These are phyloP conservation scores for Zygosaccharomyces kombuchaensis DNA, from an alignment of 805 yeast species.

Conservation along the genomic window DNA sequence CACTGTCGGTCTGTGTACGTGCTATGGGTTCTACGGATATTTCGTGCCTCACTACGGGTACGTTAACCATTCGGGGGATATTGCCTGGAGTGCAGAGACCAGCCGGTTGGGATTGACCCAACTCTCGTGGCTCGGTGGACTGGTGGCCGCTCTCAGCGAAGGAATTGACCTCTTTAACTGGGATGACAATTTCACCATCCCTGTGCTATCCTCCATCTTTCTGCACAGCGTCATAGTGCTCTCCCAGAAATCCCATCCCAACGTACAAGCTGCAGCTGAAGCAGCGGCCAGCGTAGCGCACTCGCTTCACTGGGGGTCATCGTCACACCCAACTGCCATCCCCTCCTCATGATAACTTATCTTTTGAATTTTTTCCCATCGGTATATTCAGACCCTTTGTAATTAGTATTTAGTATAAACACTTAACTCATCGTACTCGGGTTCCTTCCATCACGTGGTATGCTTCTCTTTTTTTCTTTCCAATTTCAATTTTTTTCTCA, in stretches of 20 bases:
- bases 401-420: neutral
- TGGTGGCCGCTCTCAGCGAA: slow-evolving; percentile 83
- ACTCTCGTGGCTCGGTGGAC: slow-evolving; percentile 62
- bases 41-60: slow-evolving; percentile 60
- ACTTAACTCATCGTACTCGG: neutral
- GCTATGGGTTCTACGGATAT: slow-evolving; percentile 65
- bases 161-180: slow-evolving; percentile 68
- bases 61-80: slow-evolving; percentile 51
- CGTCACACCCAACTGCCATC: neutral
- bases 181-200: slow-evolving; percentile 95
- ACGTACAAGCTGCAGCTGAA: slow-evolving; percentile 1
- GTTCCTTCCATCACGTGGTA: neutral
- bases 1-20: slow-evolving; percentile 60
- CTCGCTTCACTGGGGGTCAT: slow-evolving; percentile 1
- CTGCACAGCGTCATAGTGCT: slow-evolving; percentile 46
- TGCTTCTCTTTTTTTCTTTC: neutral
- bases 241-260: slow-evolving; percentile 23
- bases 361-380: neutral
- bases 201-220: slow-evolving; percentile 72
- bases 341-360: neutral
- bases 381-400: neutral
- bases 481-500: slow-evolving; percentile 4
- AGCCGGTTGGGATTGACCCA: slow-evolving; percentile 51
- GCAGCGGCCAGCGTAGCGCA: slow-evolving; percentile 2
- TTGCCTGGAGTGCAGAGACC: slow-evolving; percentile 61